These are phyloP conservation scores for Auricularia heimuer DNA, from an alignment of 768 basidiomycete genomes.

Conservation along the genomic window DNA sequence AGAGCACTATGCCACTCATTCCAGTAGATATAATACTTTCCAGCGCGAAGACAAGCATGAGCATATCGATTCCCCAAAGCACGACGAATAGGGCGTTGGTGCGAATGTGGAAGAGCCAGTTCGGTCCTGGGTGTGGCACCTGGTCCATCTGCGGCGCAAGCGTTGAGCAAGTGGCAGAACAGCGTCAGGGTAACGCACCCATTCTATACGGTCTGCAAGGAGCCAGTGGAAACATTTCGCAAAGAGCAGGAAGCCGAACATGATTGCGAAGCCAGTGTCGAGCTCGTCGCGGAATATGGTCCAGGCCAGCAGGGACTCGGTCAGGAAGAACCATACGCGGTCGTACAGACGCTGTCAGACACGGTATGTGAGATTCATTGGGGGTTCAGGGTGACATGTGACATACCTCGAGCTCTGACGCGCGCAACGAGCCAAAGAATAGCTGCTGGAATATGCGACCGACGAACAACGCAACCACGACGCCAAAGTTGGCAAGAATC, in stretches of 20 bases:
- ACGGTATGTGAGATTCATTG: not conserved
- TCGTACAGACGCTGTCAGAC: conserved; percentile 81
- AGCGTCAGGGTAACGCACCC: conserved; percentile 40
- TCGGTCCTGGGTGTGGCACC: conserved; percentile 76
- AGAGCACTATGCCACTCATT: conserved; percentile 86
- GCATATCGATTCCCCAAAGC: conserved; percentile 64
- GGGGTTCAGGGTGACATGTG: not conserved
- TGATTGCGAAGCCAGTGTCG: conserved; percentile 81
- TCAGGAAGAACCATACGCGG: conserved; percentile 94
- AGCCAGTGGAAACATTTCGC: conserved; percentile 99
- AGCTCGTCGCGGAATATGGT: conserved; percentile 97
- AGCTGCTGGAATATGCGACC: conserved; percentile 74
- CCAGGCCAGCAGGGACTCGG: conserved; percentile 90
- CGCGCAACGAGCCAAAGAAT: conserved; percentile 83
- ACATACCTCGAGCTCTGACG: conserved; percentile 85
- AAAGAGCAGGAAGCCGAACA: conserved; percentile 92
- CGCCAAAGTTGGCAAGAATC: conserved; percentile 86
- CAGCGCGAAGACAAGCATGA: conserved; percentile 71
- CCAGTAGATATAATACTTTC: conserved; percentile 73
- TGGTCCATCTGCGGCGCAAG: conserved; percentile 79
- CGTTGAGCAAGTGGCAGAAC: too few species aligned
- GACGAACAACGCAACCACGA: conserved; percentile 64
- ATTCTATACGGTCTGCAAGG: conserved; percentile 89
- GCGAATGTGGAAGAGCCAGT: conserved; percentile 74
- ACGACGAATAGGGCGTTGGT: conserved; percentile 64